Conservation (phyloP, 352 stramenopile species). For the Phytopythium mirpurense region DNA sequence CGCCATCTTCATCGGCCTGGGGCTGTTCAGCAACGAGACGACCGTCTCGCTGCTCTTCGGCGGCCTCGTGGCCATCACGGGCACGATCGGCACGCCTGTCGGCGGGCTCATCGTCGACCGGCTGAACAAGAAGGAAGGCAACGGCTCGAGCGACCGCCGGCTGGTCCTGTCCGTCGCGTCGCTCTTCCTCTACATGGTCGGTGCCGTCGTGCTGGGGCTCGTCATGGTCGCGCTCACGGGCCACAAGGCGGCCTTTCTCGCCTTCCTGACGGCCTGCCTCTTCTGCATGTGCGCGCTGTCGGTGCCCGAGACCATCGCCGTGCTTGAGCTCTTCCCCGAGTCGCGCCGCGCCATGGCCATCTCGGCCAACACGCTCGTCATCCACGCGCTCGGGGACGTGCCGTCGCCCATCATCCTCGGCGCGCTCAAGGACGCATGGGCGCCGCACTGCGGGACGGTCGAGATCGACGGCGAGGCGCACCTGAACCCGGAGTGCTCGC, state of each 20-base stretch:
- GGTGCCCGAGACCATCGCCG: constrained; percentile 75
- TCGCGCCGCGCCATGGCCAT: constrained; percentile 87
- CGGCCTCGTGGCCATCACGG: constrained; percentile 68
- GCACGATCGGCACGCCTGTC: constrained; percentile 84
- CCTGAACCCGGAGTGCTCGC: constrained; percentile 61
- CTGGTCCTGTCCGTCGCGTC: constrained; percentile 53
- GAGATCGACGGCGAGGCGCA: constrained; percentile 49
- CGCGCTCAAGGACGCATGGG: constrained; percentile 89
- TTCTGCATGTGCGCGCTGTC: constrained; percentile 75
- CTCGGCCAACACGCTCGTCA: constrained; percentile 87
- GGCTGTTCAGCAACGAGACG: constrained; percentile 84
- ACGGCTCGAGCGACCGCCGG: constrained; percentile 26
- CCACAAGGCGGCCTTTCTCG: constrained; percentile 53
- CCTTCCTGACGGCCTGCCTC: constrained; percentile 62
- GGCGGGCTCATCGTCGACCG: constrained; percentile 78
- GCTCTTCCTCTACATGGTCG: constrained; percentile 65
- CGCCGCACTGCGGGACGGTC: constrained; percentile 82
- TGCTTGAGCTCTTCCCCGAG: constrained; percentile 88
- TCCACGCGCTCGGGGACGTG: constrained; percentile 93
- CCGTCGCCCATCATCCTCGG: constrained; percentile 92
- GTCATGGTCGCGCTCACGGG: constrained; percentile 55
- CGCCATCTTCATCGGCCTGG: constrained; percentile 86
- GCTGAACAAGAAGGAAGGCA: constrained; percentile 27
- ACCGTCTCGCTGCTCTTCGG: constrained; percentile 87
- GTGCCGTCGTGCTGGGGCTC: constrained; percentile 44